A percentile compares a stretch with the other conserved stretches of the same genome.
phyloP scores from a whole-genome alignment of 805 yeast genomes.

The Ogataea pilisensis region DNA sequence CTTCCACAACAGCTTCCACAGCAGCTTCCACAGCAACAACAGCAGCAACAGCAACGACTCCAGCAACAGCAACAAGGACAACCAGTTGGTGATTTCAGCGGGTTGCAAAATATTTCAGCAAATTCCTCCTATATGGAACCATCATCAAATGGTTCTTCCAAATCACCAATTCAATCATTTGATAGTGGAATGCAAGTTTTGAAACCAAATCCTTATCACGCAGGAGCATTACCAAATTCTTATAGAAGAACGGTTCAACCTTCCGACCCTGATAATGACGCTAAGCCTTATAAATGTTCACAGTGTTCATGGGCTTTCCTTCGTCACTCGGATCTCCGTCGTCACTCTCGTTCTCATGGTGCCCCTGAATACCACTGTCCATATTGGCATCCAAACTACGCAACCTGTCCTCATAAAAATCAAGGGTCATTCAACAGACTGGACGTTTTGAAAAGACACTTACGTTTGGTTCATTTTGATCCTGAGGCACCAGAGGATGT shows the following conservation, averaged over 20 bases:
- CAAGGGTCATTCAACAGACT: constrained; percentile 72
- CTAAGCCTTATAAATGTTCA: constrained; percentile 37
- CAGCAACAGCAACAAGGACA: constrained; percentile 3
- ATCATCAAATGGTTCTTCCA: constrained; percentile 5
- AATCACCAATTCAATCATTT: constrained; percentile 3
- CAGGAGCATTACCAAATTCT: constrained; percentile 4
- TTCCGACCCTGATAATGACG: constrained; percentile 16
- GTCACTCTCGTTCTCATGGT: constrained; percentile 64
- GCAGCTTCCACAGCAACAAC: neutral
- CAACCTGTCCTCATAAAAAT: constrained; percentile 65
- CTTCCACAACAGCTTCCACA: constrained; percentile 1
- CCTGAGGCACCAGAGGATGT: constrained; percentile 31
- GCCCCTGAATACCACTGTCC: constrained; percentile 71
- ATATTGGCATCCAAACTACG: constrained; percentile 57
- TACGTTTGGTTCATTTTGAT: constrained; percentile 64
- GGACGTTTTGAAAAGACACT: constrained; percentile 72
- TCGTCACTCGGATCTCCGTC: constrained; percentile 62
- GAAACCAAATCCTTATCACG: constrained; percentile 16
- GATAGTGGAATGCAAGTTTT: constrained; percentile 11
- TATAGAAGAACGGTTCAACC: constrained; percentile 15
- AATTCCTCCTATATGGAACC: constrained; percentile 8
- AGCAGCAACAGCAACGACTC: constrained; percentile 5
- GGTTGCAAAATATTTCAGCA: constrained; percentile 2
- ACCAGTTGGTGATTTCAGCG: constrained; percentile 1
- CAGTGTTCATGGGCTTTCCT: constrained; percentile 68